Base-by-base conservation (phyloP, 2,329 filamentous ascomycete genomes). In the Penicillium sumatraense region DNA sequence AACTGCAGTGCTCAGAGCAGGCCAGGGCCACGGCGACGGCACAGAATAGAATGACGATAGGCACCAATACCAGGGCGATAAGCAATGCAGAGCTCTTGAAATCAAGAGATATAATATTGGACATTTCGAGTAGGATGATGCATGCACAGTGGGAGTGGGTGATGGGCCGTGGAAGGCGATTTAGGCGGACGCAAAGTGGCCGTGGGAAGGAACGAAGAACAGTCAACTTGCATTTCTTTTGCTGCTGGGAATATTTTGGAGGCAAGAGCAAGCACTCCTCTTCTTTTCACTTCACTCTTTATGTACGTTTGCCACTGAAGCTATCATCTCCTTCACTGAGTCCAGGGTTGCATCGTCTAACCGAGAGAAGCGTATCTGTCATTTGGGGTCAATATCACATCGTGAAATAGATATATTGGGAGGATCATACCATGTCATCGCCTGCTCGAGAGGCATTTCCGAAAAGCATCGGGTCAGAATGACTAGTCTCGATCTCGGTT, bases 381-480 rank as follows among this genome's bases (percentile, higher is more conserved):
- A 33, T 2, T 13, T n/a, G 14, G n/a, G 24, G 26, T 68, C 50
- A 68, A 52, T 35, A 38, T 27, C 21, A 20, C 14, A 31, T 27
- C 4, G 16, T 36, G n/a, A 20, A 9, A 2, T 26, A 4, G 0
- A 3, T 5, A 42, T 11, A 7, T 27, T 6, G 27, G 10, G 9
- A 10, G 3, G 9, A 23, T 44, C 63, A 46, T 80, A 93, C 90
- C 74, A 91, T 81, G 62, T 96, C 91, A 70, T 92, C 89, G 9
- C 83, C 77, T 41, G 67, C 76, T 26, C 78, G 76, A 40, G 81
- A 81, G 5, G 80, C 78, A 55, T 81, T 82, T 5, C 91, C 91
- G 75, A 87, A 98, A 21, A 98, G 76, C 4, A 91, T 87, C 1
- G 86, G 79, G 63, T 98, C 93, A 1, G 90, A 90, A 47, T 91